Percentiles rank a stretch among this genome's conserved stretches.
These are phyloP conservation scores for Melampsora americana DNA, from an alignment of 1,284 basidiomycete species.

Conservation along the genomic window DNA sequence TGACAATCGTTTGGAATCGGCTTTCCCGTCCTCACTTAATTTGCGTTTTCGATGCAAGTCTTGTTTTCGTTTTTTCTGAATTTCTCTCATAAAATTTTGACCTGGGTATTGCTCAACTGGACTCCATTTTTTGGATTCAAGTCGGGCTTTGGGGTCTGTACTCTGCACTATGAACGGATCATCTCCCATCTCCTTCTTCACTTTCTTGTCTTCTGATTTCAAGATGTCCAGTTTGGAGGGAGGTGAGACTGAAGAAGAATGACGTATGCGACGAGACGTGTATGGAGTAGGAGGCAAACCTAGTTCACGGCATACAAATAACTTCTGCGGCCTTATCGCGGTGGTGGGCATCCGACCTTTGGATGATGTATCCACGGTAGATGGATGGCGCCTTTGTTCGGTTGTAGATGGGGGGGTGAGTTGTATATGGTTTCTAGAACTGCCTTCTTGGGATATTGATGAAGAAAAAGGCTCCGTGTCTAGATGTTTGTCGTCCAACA, in stretches of 20 bases:
- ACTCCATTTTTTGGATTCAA: background rate
- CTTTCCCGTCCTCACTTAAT: background rate
- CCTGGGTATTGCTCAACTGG: constrained; percentile 45
- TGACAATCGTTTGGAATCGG: background rate
- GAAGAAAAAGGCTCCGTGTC: background rate
- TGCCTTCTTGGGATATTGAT: background rate
- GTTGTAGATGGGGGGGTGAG: background rate
- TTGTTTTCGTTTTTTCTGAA: constrained; percentile 43
- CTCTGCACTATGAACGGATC: background rate
- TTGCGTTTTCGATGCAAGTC: constrained; percentile 21
- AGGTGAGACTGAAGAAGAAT: constrained; percentile 1
- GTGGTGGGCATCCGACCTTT: background rate
- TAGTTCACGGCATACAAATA: background rate
- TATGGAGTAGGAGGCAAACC: background rate
- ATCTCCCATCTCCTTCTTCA: background rate
- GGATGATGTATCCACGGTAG: background rate
- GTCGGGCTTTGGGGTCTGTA: background rate
- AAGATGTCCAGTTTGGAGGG: background rate
- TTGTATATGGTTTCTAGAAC: background rate
- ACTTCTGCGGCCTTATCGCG: background rate
- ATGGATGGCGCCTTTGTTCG: background rate
- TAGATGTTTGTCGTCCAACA: too few relatives aligned
- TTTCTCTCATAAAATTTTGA: constrained; percentile 43
- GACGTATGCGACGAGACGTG: background rate
- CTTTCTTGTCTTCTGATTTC: constrained; percentile 6